Base-by-base conservation (phyloP, 768 basidiomycete genomes). In the Rhizopogon roseolus region DNA sequence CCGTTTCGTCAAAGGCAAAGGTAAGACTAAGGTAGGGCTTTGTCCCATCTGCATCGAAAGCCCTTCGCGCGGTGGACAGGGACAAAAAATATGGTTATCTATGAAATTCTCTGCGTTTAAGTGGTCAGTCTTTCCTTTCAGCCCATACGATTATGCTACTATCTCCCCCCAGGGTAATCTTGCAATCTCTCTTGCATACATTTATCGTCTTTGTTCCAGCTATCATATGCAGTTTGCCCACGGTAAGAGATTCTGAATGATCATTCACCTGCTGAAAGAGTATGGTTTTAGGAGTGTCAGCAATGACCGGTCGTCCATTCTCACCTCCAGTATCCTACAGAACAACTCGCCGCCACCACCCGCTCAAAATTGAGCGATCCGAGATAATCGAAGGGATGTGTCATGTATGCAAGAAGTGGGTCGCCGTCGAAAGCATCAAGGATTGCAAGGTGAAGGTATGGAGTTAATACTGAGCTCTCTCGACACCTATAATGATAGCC, bases 91-190 rank as follows among this genome's bases (percentile, higher is more conserved):
- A 27, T 92, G 90, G 90, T 67, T 90, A 34, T 80, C 82, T 2
- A 90, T 83, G 81, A 90, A 90, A 60, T 84, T 86, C 62, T 87
- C 85, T 13, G 89, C 89, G 17, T 90, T 83, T 73, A 90, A 91
- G 88, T 90, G 73, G 86, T 37, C 19, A 28, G 6, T n/a, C n/a
- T 13, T 32, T 13, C 41, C 41, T 41, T 19, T n/a, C 17, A 56
- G 57, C 17, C 58, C 10, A 41, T 22, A 17, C 22, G 13, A 19
- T 29, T 16, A 19, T 48, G 44, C 9, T 53, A n/a, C 40, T 5
- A 10, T 22, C 39, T 46, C 17, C 40, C 17, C 22, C 57, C 49
- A 70, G 67, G 56, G 68, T 14, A 14, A 28, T 59, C 43, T 38
- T 25, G 16, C 38, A 25, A 14, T 52, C 46, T 41, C 41, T 42